phyloP scores from a whole-genome alignment of 78 protist species.

The Guillardia theta region DNA sequence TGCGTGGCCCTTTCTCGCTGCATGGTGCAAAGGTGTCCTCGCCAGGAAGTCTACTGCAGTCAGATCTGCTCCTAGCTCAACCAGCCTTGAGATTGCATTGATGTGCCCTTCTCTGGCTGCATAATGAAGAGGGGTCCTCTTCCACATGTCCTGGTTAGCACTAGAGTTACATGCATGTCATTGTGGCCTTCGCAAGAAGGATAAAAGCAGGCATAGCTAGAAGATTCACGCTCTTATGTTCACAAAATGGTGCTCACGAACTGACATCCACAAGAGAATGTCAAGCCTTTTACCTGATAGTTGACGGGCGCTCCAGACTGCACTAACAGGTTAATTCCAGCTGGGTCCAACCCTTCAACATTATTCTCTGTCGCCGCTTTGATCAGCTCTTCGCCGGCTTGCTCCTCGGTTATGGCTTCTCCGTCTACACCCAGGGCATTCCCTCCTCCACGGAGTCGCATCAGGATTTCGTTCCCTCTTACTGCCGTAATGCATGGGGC shows the following conservation, averaged over 20 bases:
- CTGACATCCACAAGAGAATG: no score
- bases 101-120: neutral
- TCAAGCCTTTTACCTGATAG: no score
- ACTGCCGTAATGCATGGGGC: no score
- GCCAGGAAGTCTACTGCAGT: neutral
- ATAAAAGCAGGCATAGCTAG: no score
- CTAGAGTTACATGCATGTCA: no score
- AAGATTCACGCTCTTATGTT: no score
- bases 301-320: slow-evolving; percentile 11
- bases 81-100: neutral
- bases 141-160: slow-evolving; percentile 28
- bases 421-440: neutral
- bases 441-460: neutral
- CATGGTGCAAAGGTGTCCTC: neutral
- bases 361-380: neutral
- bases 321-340: neutral
- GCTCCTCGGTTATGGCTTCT: slow-evolving; percentile 9
- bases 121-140: neutral
- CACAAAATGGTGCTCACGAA: no score
- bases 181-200: no score
- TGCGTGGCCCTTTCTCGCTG: neutral
- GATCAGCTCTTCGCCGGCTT: slow-evolving; percentile 28
- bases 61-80: neutral
- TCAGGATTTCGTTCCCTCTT: no score
- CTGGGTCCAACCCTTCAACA: neutral